Base-by-base conservation (phyloP, 2,329 filamentous ascomycete species). In the Cordyceps pruinosa region DNA sequence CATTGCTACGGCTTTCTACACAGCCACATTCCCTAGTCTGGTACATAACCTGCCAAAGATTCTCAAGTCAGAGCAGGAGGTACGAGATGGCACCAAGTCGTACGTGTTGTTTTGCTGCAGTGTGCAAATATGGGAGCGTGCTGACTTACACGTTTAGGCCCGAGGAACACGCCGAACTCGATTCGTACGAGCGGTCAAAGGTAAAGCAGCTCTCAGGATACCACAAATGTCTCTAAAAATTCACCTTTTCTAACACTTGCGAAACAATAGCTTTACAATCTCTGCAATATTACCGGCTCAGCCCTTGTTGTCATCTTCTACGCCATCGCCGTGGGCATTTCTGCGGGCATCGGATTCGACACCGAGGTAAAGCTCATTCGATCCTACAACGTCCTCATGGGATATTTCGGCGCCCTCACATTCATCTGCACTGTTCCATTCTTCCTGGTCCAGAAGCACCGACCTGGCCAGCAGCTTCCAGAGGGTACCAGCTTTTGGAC, bases 371-470 rank as follows among this genome's bases (percentile, higher is more conserved):
- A 62, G 56, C 56, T 59, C 15, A 61, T 62, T 37, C 32, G 25
- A n/a, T 60, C 60, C 1, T 63, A 62, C 58, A 59, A 59, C 25
- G 59, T 59, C 1, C 57, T 61, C 19, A 60, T 63, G 60, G 61
- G 61, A 8, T 63, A 63, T 35, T 63, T 63, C 53, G 61, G 61
- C 19, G 56, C 58, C 17, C 59, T 63, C 37, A 62, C 61, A 25
- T 57, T 62, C 39, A 45, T 60, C 15, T 62, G 56, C 26, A 62
- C 62, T 8, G 46, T 63, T 5, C 63, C 63, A 3, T 64, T 63
- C 59, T 64, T 64, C 35, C 47, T 63, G n/a, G 57, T 64, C 13
- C 62, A 64, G 50, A 62, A 62, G 56, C 59, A 61, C 39, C 53
- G 63, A 7, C 61, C 63, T 1, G 62, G 62, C 8, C 63, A 64